These are phyloP conservation scores for Lentinula guzmanii DNA, from an alignment of 768 basidiomycete species.

Conservation along the genomic window DNA sequence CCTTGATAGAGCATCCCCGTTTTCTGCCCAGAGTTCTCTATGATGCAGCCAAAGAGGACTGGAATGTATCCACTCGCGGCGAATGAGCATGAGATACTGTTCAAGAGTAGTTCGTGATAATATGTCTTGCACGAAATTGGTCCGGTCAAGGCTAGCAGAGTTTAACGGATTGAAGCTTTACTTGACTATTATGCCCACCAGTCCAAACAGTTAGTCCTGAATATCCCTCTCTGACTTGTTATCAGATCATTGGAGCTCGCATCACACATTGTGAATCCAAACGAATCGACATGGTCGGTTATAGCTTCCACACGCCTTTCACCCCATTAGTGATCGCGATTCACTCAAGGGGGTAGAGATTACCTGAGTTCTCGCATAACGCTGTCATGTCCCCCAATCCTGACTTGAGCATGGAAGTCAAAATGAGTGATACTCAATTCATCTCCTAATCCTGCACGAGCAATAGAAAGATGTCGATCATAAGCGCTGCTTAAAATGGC, in stretches of 20 bases:
- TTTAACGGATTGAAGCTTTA: neutral
- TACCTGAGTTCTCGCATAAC: slow-evolving; percentile 71
- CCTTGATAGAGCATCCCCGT: slow-evolving; percentile 86
- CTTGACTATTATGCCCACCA: slow-evolving; percentile 47
- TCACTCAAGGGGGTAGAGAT: slow-evolving; percentile 5
- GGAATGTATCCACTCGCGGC: slow-evolving; percentile 69
- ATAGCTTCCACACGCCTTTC: slow-evolving; percentile 59
- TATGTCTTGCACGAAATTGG: slow-evolving; percentile 96
- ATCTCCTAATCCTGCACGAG: slow-evolving; percentile 56
- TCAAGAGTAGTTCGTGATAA: slow-evolving; percentile 78
- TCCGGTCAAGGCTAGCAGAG: slow-evolving; percentile 76
- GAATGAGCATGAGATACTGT: slow-evolving; percentile 74
- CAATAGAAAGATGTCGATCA: slow-evolving; percentile 68
- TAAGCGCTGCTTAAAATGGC: slow-evolving; percentile 79
- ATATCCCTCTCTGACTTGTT: slow-evolving; percentile 87
- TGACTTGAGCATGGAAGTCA: slow-evolving; percentile 88
- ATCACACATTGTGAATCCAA: slow-evolving; percentile 84
- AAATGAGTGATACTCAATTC: slow-evolving; percentile 80
- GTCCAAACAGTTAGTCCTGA: slow-evolving; percentile 93
- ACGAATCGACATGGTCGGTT: slow-evolving; percentile 61
- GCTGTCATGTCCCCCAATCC: slow-evolving; percentile 80
- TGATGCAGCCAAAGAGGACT: slow-evolving; percentile 78
- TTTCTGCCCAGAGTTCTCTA: slow-evolving; percentile 95
- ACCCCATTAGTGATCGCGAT: neutral
- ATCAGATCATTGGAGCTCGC: slow-evolving; percentile 60